Percentiles rank a stretch among this genome's conserved stretches.
phyloP scores from a whole-genome alignment of 2,329 filamentous ascomycete genomes.

The Aspergillus arachidicola region DNA sequence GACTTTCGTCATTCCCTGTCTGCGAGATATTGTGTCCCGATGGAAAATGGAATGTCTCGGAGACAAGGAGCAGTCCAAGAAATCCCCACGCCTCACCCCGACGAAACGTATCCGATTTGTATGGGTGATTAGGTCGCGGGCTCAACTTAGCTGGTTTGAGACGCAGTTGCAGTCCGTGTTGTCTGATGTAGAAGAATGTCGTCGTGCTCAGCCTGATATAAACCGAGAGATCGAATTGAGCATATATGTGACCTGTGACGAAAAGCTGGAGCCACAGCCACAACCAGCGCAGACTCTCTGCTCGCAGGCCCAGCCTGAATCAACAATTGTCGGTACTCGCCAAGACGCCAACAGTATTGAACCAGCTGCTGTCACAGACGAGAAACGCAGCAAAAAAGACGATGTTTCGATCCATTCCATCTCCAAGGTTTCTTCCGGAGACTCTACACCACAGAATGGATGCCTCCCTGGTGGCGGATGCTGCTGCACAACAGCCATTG shows the following conservation, averaged over 20 bases:
- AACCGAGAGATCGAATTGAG: slow-evolving; percentile 53
- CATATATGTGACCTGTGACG: slow-evolving; percentile 59
- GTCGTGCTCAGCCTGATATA: slow-evolving; percentile 29
- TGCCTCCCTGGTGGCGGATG: slow-evolving; percentile 42
- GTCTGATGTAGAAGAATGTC: slow-evolving; percentile 44
- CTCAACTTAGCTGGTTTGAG: slow-evolving; percentile 57
- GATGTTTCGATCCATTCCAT: slow-evolving; percentile 26
- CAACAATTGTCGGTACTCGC: background rate
- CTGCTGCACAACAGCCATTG: slow-evolving; percentile 52
- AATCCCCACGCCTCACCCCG: slow-evolving; percentile 32
- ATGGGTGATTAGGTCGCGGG: slow-evolving; percentile 61
- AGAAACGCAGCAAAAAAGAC: slow-evolving; percentile 24
- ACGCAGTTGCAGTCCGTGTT: slow-evolving; percentile 51
- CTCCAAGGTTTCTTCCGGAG: slow-evolving; percentile 13
- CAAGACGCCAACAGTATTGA: background rate
- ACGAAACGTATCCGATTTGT: slow-evolving; percentile 57
- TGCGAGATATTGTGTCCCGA: slow-evolving; percentile 57
- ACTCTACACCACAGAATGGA: slow-evolving; percentile 10
- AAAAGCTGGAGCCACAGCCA: slow-evolving; percentile 40
- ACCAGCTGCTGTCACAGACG: slow-evolving; percentile 3
- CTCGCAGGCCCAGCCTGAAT: slow-evolving; percentile 27
- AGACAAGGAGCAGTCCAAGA: slow-evolving; percentile 11
- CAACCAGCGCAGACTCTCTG: slow-evolving; percentile 4
- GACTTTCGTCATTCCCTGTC: slow-evolving; percentile 59
- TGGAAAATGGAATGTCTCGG: slow-evolving; percentile 42